These are phyloP conservation scores for Extremus antarcticus DNA, from an alignment of 495 filamentous ascomycete genomes.

Conservation along the genomic window DNA sequence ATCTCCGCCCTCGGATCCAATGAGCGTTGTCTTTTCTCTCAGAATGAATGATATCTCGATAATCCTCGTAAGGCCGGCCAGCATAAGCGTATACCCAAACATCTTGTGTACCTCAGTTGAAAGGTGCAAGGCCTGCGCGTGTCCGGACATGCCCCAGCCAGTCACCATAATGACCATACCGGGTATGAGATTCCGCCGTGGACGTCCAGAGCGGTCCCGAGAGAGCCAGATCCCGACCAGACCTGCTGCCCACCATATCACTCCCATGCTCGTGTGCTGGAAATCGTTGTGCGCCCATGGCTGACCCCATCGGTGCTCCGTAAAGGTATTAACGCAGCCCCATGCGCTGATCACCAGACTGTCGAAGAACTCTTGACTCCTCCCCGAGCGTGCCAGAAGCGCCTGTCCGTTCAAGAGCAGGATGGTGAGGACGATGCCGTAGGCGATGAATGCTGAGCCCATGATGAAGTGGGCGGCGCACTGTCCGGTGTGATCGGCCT, in stretches of 20 bases:
- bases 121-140: constrained; percentile 70
- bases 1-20: constrained; percentile 17
- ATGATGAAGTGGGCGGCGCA: constrained; percentile 97
- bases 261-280: constrained; percentile 94
- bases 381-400: constrained; percentile 74
- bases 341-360: constrained; percentile 80
- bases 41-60: constrained; percentile 88
- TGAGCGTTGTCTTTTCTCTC: constrained; percentile 51
- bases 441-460: constrained; percentile 92
- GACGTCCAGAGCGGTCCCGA: constrained; percentile 65
- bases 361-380: constrained; percentile 96
- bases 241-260: constrained; percentile 95
- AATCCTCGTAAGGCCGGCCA: constrained; percentile 67
- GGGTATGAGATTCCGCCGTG: constrained; percentile 86
- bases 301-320: constrained; percentile 87
- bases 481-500: constrained; percentile 81
- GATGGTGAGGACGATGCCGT: constrained; percentile 79
- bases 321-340: constrained; percentile 97
- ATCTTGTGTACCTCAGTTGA: constrained; percentile 84
- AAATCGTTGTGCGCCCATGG: constrained; percentile 91
- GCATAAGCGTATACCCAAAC: constrained; percentile 95
- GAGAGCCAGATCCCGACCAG: constrained; percentile 88
- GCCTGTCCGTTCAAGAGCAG: constrained; percentile 77
- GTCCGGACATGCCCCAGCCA: constrained; percentile 88
- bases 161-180: constrained; percentile 83